A percentile compares a stretch with the other conserved stretches of the same genome.
Evolutionary conservation across 1,284 basidiomycete genomes (phyloP).

Genomic region (Ganoderma meredithae): DNA sequence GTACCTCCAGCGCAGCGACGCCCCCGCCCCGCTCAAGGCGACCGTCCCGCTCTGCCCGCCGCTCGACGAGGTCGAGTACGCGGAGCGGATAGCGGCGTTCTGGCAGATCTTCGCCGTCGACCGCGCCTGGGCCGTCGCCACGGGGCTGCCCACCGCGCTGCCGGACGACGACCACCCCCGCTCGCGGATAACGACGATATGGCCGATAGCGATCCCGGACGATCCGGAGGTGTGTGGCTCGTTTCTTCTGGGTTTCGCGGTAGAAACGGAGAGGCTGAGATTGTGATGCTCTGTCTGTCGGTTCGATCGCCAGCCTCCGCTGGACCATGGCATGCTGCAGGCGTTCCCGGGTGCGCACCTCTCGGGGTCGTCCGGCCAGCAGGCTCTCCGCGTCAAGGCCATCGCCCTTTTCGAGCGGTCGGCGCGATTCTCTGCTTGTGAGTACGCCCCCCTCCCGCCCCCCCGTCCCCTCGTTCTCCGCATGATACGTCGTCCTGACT

Average conservation of each 20-base stretch:
- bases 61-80: constrained; percentile 48
- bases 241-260: not conserved
- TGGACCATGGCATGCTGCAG: constrained; percentile 18
- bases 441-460: constrained; percentile 31
- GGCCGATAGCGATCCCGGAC: constrained; percentile 48
- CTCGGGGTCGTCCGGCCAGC: constrained; percentile 32
- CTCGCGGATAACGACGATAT: constrained; percentile 58
- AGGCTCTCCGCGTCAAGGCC: constrained; percentile 54
- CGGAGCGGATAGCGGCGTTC: constrained; percentile 59
- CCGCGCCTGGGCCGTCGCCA: constrained; percentile 62
- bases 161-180: constrained; percentile 58
- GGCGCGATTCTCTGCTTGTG: constrained; percentile 52
- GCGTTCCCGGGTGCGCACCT: constrained; percentile 24
- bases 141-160: constrained; percentile 59
- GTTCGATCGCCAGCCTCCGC: constrained; percentile 11
- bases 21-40: constrained; percentile 32
- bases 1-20: constrained; percentile 26
- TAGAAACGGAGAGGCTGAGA: not conserved
- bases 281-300: no score
- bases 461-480: not conserved
- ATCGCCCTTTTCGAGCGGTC: constrained; percentile 59
- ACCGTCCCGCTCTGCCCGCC: constrained; percentile 48
- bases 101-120: constrained; percentile 70
- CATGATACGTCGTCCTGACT: not conserved
- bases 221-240: constrained; percentile 25